Conservation (phyloP, 768 basidiomycete species). For the Mycena indigotica region DNA sequence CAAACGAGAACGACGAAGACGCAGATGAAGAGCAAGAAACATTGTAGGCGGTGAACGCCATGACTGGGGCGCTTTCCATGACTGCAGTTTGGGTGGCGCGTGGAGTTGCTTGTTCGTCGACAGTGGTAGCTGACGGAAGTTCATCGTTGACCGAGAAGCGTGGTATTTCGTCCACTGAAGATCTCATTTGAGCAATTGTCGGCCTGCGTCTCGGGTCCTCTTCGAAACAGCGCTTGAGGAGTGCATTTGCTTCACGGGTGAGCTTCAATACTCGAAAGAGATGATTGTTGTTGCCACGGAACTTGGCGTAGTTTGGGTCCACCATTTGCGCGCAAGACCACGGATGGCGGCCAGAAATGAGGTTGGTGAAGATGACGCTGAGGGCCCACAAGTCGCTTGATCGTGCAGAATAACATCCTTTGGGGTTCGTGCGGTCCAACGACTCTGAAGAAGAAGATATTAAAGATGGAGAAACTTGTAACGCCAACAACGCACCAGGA, state of each 20-base stretch:
- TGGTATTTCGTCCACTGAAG: conserved; percentile 7
- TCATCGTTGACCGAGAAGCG: not conserved
- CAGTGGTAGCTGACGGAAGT: not conserved
- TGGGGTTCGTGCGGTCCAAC: not conserved
- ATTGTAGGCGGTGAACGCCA: not conserved
- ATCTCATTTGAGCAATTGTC: conserved; percentile 10
- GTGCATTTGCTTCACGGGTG: conserved; percentile 2
- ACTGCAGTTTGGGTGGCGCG: not conserved
- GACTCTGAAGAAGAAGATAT: conserved; percentile 4
- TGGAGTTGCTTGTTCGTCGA: not conserved
- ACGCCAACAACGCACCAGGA: conserved; percentile 10
- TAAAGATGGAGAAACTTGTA: not conserved
- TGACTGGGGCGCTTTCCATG: not conserved
- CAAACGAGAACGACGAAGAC: conserved; percentile 1
- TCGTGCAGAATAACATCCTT: conserved; percentile 26
- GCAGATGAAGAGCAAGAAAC: conserved; percentile 1
- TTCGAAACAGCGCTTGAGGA: conserved; percentile 14
- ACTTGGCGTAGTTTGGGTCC: conserved; percentile 4
- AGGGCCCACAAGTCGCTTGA: conserved; percentile 35
- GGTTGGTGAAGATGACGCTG: conserved; percentile 54
- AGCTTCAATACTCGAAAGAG: conserved; percentile 5
- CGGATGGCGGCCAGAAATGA: conserved; percentile 34
- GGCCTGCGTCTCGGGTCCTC: conserved; percentile 13
- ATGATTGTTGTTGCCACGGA: conserved; percentile 5
- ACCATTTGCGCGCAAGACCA: conserved; percentile 2